A percentile compares a stretch with the other conserved stretches of the same genome.
Conservation (phyloP, 2,329 filamentous ascomycete species). For the Stachybotrys elegans region DNA sequence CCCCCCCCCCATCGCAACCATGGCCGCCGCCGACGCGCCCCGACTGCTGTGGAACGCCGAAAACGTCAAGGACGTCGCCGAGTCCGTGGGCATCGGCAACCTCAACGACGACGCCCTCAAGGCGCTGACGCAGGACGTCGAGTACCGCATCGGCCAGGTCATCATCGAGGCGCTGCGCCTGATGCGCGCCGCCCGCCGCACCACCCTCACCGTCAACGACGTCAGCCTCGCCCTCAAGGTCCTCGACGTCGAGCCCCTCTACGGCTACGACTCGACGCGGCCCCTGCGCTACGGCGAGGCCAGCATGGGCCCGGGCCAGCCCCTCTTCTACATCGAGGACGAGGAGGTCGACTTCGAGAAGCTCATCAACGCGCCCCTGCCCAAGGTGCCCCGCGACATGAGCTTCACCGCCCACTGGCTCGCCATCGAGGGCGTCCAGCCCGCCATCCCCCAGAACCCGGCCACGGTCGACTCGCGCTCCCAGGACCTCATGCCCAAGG, state of each 20-base stretch:
- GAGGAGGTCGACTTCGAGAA: constrained; percentile 99
- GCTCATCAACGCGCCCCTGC: constrained; percentile 91
- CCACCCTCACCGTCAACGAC: constrained; percentile 83
- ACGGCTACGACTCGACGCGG: constrained; percentile 90
- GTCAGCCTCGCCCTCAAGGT: constrained; percentile 79
- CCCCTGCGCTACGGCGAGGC: constrained; percentile 91
- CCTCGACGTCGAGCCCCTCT: constrained; percentile 89
- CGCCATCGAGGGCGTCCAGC: constrained; percentile 94
- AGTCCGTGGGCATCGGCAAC: constrained; percentile 82
- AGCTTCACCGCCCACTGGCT: constrained; percentile 96
- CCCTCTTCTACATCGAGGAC: constrained; percentile 94
- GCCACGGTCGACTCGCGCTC: constrained; percentile 77
- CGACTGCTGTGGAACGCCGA: constrained; percentile 87
- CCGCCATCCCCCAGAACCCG: constrained; percentile 93
- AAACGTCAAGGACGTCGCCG: constrained; percentile 91
- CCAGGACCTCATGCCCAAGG: constrained; percentile 85
- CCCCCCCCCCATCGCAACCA: not conserved
- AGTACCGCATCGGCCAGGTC: constrained; percentile 90
- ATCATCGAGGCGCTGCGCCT: constrained; percentile 92
- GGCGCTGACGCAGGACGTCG: constrained; percentile 85
- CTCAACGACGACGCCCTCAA: constrained; percentile 83
- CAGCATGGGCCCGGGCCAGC: constrained; percentile 86
- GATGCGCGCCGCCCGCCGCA: constrained; percentile 88
- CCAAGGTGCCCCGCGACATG: constrained; percentile 89
- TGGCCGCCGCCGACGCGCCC: constrained; percentile 28